Evolutionary conservation across 257 asterid genomes (phyloP), one percentile per base, ranked within the genome.

Genomic region (Gynochthodes officinalis): DNA sequence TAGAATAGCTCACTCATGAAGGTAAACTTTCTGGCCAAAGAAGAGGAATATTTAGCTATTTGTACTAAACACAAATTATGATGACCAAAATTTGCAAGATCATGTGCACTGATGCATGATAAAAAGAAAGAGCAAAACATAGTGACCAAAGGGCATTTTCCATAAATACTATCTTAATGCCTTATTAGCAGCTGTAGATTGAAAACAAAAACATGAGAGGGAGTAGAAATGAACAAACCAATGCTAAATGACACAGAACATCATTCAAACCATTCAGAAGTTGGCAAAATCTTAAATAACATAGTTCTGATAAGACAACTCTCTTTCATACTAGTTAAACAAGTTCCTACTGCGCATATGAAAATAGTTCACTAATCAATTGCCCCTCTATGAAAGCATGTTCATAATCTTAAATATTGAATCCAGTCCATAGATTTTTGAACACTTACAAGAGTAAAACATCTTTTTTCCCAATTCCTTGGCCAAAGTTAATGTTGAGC

Each of bases 401-500:
- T 13, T 67, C n/a, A 8, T 28, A 43, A 40, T 32, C 59, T 28
- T 15, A 33, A 19, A 52, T 69, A 23, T 21, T 33, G 18, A 8
- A 14, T 28, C 42, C 42, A 44, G 13, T 33, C 33, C 21, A n/a
- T 1, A 50, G 48, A 69, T 69, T 49, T 37, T 23, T 49, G 52
- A 68, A 65, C 52, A 84, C 95, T 86, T 86, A 94, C 99, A 94
- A 75, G 71, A 94, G 92, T 82, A 76, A 94, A 82, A 89, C 96
- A 74, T 91, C 98, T 80, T 79, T 84, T 79, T 85, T 89, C 73
- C 97, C 97, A 1, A 94, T 80, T 79, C 97, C 97, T 28, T n/a
- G 48, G 58, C 98, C 98, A 76, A 94, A 94, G 85, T 91, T 93
- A 78, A 89, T 84, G 86, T 74, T 89, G 79, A 89, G 89, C 98